Conservation (phyloP, 2,329 filamentous ascomycete genomes). For the Xylaria sp. region DNA sequence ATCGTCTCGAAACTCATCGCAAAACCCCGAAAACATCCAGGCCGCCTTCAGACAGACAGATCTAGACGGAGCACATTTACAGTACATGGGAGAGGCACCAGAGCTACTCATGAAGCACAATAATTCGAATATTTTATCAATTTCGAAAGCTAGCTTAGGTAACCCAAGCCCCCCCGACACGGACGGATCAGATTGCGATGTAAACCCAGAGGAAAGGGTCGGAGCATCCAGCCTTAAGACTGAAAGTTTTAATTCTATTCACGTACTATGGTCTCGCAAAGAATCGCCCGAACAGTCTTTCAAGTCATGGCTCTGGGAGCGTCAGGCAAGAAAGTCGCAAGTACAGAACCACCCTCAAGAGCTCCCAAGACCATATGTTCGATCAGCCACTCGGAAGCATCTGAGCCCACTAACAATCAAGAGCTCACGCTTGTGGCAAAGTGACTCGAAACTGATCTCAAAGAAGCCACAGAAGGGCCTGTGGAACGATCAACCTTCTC, state of each 20-base stretch:
- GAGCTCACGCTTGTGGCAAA: constrained; percentile 56
- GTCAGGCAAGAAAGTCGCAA: constrained; percentile 20
- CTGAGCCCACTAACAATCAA: constrained; percentile 51
- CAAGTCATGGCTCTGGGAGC: constrained; percentile 43
- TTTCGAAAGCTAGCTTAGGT: constrained; percentile 56
- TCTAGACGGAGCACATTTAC: constrained; percentile 58
- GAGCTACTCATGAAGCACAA: constrained; percentile 53
- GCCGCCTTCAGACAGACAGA: constrained; percentile 58
- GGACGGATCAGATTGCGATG: constrained; percentile 58
- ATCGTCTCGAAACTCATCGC: constrained; percentile 43
- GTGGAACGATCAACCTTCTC: constrained; percentile 42
- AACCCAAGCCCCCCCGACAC: constrained; percentile 68
- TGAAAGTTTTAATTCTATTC: constrained; percentile 24
- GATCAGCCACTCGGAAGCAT: constrained; percentile 52
- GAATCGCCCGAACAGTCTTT: constrained; percentile 19
- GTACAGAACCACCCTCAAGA: constrained; percentile 25
- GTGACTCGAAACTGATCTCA: constrained; percentile 31
- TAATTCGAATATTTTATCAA: constrained; percentile 54
- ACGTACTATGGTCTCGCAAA: constrained; percentile 43
- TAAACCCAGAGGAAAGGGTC: constrained; percentile 40
- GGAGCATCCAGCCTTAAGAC: constrained; percentile 28
- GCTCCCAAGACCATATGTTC: constrained; percentile 51
- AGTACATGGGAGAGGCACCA: constrained; percentile 57
- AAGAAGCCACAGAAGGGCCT: constrained; percentile 34
- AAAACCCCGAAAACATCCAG: constrained; percentile 50